A percentile compares a stretch with the other conserved stretches of the same genome.
Conservation (phyloP, 768 basidiomycete species). For the Psilocybe tampanensis region DNA sequence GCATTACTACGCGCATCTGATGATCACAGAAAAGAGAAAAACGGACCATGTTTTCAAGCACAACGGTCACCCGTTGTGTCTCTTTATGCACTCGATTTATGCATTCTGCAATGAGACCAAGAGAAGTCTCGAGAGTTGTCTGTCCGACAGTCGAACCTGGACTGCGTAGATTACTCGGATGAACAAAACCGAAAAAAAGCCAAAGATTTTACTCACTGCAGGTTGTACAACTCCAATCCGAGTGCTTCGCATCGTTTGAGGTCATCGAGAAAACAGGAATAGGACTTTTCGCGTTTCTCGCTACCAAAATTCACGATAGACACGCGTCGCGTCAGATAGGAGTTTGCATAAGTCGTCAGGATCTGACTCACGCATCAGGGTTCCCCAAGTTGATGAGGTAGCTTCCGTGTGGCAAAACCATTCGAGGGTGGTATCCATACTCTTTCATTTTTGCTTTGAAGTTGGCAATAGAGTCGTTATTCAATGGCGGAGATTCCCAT, state of each 20-base stretch:
- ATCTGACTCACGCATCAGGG: slow-evolving; percentile 63
- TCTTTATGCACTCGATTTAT: slow-evolving; percentile 73
- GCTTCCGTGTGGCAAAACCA: slow-evolving; percentile 82
- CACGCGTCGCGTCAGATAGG: background rate
- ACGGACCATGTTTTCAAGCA: slow-evolving; percentile 84
- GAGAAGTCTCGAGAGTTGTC: slow-evolving; percentile 60
- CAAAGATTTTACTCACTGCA: slow-evolving; percentile 89
- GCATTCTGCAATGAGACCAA: slow-evolving; percentile 66
- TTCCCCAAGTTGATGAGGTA: slow-evolving; percentile 88
- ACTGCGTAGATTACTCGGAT: slow-evolving; percentile 33
- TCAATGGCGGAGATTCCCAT: slow-evolving; percentile 71
- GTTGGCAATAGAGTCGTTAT: slow-evolving; percentile 46
- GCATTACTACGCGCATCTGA: background rate
- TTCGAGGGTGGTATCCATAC: slow-evolving; percentile 60
- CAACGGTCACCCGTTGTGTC: slow-evolving; percentile 58
- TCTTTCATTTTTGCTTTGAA: slow-evolving; percentile 66
- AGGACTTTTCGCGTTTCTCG: slow-evolving; percentile 69
- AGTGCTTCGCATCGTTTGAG: slow-evolving; percentile 76
- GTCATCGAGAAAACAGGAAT: slow-evolving; percentile 83
- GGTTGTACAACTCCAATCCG: slow-evolving; percentile 76
- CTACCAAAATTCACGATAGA: slow-evolving; percentile 30
- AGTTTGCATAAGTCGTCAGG: background rate
- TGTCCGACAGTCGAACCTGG: slow-evolving; percentile 84
- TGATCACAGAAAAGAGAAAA: background rate
- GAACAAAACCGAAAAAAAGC: too few species aligned